Percentiles rank a stretch among this genome's conserved stretches.
These are phyloP conservation scores for Cyberlindnera maritima DNA, from an alignment of 805 yeast species.

Conservation along the genomic window DNA sequence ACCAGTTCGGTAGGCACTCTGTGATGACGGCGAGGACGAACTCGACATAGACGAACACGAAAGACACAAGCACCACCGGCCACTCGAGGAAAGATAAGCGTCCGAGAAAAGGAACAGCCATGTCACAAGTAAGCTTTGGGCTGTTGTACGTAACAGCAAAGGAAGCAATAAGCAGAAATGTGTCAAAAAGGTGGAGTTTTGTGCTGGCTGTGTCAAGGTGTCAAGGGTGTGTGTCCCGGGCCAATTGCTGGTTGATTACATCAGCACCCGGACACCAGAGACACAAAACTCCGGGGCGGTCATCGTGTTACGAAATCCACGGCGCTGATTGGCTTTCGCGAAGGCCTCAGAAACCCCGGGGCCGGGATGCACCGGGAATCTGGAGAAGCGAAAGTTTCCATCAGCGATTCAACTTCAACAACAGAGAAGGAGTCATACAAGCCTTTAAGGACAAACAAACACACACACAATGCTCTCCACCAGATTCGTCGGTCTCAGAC, in stretches of 20 bases:
- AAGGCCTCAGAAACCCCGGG: background rate
- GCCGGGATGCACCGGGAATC: no score
- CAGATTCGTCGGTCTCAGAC: conserved; percentile 8
- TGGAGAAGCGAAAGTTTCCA: background rate
- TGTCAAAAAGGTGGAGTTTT: no score
- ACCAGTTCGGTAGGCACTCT: conserved; percentile 40
- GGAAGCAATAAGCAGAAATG: background rate
- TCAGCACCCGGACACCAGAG: background rate
- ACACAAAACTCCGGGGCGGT: no score
- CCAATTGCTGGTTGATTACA: no score
- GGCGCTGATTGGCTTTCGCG: background rate
- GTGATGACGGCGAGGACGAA: conserved; percentile 44
- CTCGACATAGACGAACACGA: conserved; percentile 49
- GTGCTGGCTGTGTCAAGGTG: no score
- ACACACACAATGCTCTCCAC: conserved; percentile 6
- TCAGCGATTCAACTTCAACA: no score
- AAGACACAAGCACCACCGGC: conserved; percentile 43
- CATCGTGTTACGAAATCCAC: background rate
- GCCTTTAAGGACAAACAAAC: background rate
- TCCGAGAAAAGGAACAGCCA: conserved; percentile 40
- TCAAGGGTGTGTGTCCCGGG: no score
- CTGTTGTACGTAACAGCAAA: background rate
- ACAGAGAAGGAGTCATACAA: no score
- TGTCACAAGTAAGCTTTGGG: background rate
- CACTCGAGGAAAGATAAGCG: conserved; percentile 48